Evolutionary conservation across 2,329 filamentous ascomycete species (phyloP), one percentile per base, ranked within the genome.

Genomic region (Trichoderma atrobrunneum): DNA sequence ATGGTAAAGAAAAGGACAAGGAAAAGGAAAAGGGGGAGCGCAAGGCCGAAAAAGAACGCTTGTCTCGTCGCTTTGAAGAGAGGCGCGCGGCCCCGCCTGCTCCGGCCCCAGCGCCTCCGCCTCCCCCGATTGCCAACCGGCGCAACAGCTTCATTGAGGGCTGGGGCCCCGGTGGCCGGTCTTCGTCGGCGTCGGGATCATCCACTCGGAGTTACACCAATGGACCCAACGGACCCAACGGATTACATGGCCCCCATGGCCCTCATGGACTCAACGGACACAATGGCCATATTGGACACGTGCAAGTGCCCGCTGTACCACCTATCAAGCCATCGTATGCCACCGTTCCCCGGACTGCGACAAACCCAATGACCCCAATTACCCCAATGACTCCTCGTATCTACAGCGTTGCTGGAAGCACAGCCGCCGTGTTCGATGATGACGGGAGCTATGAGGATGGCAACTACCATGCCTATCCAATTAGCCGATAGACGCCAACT

Each of bases 11-110:
- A 39, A 75, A 74, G 72, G 78, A 75, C 21, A 79, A 77, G 72
- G 76, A 77, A 63, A 77, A 73, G 67, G 79, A 79, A 61, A 77
- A 78, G 69, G 77, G 77, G 71, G 79, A 79, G 65, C 75, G 77
- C 71, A 77, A 78, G 70, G 78, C 76, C 34, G 79, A 80, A 66
- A 81, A 81, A 74, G 80, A 81, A 61, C 81, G 82, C 18, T 78
- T 83, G 67, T 79, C 79, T 34, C 77, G 77, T 70, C 80, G 82
- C 32, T 83, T 83, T 73, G 82, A 82, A 36, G 79, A 82, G 68
- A 77, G 77, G 59, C 80, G 80, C 24, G 72, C 76, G 62, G 62
- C 70, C 18, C 59, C 68, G 56, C 65, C 64, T 11, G 51, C 64
- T 18, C 64, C 64, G 16, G 64, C 62, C 8, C 62, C 62, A 51